These are phyloP conservation scores for Fomitopsis betulina DNA, from an alignment of 1,284 basidiomycete genomes.

Conservation along the genomic window DNA sequence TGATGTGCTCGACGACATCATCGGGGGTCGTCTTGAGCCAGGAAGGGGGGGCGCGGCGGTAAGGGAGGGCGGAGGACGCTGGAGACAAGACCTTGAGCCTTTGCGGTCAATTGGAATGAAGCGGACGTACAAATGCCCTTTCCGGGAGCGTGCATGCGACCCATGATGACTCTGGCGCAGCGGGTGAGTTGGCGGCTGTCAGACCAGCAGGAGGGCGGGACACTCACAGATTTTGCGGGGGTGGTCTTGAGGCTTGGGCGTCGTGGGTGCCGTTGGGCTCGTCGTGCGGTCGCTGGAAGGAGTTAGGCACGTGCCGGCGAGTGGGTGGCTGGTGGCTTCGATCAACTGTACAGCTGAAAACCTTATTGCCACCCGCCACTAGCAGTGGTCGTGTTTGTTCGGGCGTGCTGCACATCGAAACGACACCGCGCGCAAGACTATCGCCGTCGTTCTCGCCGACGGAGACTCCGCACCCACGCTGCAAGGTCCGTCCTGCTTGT, in stretches of 20 bases:
- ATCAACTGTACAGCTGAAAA: constrained; percentile 39
- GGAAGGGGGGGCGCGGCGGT: constrained; percentile 90
- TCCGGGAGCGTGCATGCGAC: constrained; percentile 97
- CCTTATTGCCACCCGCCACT: constrained; percentile 32
- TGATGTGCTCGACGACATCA: constrained; percentile 94
- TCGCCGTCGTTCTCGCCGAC: constrained; percentile 32
- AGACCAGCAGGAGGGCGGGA: constrained; percentile 1
- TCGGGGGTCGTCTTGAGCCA: constrained; percentile 98
- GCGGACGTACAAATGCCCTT: constrained; percentile 88
- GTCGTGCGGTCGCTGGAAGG: constrained; percentile 15
- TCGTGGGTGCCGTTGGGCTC: constrained; percentile 37
- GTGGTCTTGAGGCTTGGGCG: constrained; percentile 37
- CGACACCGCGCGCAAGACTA: constrained; percentile 32
- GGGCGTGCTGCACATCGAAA: constrained; percentile 16
- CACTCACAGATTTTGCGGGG: constrained; percentile 33
- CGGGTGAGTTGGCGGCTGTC: constrained; percentile 11
- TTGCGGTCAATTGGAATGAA: neutral
- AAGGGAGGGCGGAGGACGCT: constrained; percentile 97
- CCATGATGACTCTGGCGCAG: constrained; percentile 51
- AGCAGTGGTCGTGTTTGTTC: constrained; percentile 23
- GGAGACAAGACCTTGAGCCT: neutral
- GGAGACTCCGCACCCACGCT: constrained; percentile 31
- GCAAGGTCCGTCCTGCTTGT: constrained; percentile 20
- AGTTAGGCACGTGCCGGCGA: constrained; percentile 30
- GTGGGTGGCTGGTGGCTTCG: constrained; percentile 27